Conservation (phyloP, 148 eudicot species). For the Heliamphora exappendiculata region DNA sequence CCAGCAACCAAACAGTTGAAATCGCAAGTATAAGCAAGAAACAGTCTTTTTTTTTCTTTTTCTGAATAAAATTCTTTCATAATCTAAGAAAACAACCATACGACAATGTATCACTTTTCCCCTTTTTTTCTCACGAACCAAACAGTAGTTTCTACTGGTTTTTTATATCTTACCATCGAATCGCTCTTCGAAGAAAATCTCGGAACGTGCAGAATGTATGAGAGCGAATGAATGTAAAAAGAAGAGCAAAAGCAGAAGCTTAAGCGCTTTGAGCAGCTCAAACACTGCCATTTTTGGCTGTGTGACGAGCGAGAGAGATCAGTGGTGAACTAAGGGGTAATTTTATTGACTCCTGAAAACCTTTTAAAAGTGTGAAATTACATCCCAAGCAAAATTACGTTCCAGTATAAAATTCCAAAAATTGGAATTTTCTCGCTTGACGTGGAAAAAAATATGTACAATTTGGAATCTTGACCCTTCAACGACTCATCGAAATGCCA, state of each 20-base stretch:
- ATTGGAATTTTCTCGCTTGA: too few species aligned
- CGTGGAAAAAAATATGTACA: too few species aligned
- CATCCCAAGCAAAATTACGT: not conserved
- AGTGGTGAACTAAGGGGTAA: too few species aligned
- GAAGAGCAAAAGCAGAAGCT: conserved; percentile 17
- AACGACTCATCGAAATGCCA: too few species aligned
- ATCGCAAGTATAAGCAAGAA: not conserved
- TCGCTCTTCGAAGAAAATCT: conserved; percentile 48
- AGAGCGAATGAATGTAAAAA: conserved; percentile 8
- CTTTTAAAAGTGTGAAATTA: too few species aligned
- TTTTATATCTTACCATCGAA: conserved; percentile 37
- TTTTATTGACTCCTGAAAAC: too few species aligned
- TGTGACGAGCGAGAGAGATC: not conserved
- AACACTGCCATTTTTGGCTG: conserved; percentile 21
- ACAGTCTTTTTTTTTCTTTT: too few species aligned
- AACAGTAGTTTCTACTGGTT: not conserved
- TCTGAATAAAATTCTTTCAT: too few species aligned
- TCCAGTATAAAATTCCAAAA: too few species aligned
- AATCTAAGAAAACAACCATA: not conserved
- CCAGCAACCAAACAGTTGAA: conserved; percentile 3
- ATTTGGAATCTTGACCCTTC: too few species aligned
- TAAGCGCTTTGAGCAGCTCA: conserved; percentile 1
- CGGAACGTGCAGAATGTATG: conserved; percentile 18
- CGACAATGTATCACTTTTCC: not conserved
- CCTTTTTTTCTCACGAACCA: not conserved